These are phyloP conservation scores for Zygoascus tannicola DNA, from an alignment of 805 yeast genomes.

Conservation along the genomic window DNA sequence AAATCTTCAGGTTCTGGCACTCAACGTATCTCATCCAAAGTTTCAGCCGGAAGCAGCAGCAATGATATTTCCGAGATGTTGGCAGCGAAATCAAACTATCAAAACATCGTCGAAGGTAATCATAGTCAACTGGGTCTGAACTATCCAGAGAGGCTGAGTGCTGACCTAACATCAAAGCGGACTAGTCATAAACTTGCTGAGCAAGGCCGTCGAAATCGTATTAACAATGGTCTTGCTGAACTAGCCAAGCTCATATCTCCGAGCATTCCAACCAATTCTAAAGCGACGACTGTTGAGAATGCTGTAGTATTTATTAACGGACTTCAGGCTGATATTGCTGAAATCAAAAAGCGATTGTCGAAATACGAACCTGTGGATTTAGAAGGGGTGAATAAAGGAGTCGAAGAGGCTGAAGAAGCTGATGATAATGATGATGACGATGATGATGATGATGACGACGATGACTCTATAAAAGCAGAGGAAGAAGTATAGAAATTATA, in stretches of 20 bases:
- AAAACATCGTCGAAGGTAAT: conserved; percentile 35
- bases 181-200: conserved; percentile 86
- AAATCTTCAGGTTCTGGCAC: no score
- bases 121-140: conserved; percentile 34
- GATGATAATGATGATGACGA: not conserved
- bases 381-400: not conserved
- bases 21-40: not conserved
- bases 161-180: conserved; percentile 41
- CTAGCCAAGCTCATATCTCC: conserved; percentile 62
- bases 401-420: no score
- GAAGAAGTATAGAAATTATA: no score
- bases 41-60: conserved; percentile 1
- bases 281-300: conserved; percentile 91
- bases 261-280: conserved; percentile 52
- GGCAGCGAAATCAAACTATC: conserved; percentile 35
- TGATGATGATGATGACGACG: not conserved
- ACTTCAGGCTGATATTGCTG: conserved; percentile 32
- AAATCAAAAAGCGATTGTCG: conserved; percentile 14
- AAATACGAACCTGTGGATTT: conserved; percentile 6
- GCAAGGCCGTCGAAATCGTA: conserved; percentile 89
- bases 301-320: conserved; percentile 62
- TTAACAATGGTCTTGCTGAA: conserved; percentile 79
- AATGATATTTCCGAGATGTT: conserved; percentile 20
- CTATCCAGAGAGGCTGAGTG: conserved; percentile 33
- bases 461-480: no score